Percentiles rank a stretch among this genome's conserved stretches.
Evolutionary conservation across 2,329 filamentous ascomycete species (phyloP).

Genomic region (Exophiala aquamarina): DNA sequence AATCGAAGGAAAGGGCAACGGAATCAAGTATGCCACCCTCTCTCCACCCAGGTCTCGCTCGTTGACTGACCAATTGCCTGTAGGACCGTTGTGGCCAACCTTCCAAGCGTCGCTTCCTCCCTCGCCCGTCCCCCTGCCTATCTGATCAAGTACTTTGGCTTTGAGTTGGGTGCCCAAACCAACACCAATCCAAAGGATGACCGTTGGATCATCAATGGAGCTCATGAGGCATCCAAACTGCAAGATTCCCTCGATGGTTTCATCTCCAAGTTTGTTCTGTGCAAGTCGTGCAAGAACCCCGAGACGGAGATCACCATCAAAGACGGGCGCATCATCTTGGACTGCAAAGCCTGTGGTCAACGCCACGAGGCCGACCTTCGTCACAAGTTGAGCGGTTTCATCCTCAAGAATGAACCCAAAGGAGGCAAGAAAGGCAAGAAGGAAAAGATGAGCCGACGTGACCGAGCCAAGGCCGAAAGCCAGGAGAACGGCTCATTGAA

Average conservation of each 20-base stretch:
- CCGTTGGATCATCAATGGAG: constrained; percentile 99
- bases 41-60: neutral
- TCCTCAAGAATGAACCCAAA: constrained; percentile 93
- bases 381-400: constrained; percentile 95
- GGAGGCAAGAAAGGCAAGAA: constrained; percentile 96
- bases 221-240: constrained; percentile 90
- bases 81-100: constrained; percentile 85
- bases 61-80: constrained; percentile 3
- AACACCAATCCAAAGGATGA: constrained; percentile 97
- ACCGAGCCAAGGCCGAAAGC: constrained; percentile 68
- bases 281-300: constrained; percentile 99
- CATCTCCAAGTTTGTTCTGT: constrained; percentile 97
- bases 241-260: constrained; percentile 98
- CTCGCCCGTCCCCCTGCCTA: constrained; percentile 90
- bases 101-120: constrained; percentile 88
- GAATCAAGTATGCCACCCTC: constrained; percentile 71
- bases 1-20: constrained; percentile 99
- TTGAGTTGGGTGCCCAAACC: constrained; percentile 97
- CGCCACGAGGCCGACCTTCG: constrained; percentile 87
- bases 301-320: constrained; percentile 97
- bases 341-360: constrained; percentile 98
- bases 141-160: constrained; percentile 99
- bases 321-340: constrained; percentile 84
- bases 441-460: constrained; percentile 78
- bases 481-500: constrained; percentile 57